phyloP scores from a whole-genome alignment of 2,329 filamentous ascomycete genomes.

The Bipolaris sorokiniana region DNA sequence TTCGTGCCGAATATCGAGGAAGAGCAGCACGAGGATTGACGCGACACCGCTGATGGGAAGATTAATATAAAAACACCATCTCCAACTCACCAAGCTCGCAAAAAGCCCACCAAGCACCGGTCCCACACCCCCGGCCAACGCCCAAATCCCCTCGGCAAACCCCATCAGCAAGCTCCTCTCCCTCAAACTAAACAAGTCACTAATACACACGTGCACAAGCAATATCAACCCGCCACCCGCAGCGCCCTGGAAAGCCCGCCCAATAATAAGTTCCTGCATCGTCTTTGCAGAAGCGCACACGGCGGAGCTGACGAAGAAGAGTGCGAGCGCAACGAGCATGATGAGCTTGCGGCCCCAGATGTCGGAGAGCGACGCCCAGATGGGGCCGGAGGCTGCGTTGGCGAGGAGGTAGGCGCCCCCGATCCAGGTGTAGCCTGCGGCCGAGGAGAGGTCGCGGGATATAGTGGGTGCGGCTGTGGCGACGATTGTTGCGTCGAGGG shows the following conservation, averaged over 20 bases:
- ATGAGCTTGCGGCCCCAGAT: constrained; percentile 65
- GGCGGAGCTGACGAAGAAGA: constrained; percentile 67
- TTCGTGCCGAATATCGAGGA: constrained; percentile 63
- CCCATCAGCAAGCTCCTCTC: constrained; percentile 59
- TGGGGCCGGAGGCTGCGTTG: constrained; percentile 68
- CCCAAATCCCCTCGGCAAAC: constrained; percentile 61
- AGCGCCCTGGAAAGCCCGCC: constrained; percentile 67
- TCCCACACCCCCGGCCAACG: constrained; percentile 59
- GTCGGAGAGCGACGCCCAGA: constrained; percentile 70
- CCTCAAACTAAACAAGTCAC: constrained; percentile 67
- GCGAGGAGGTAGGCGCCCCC: constrained; percentile 75
- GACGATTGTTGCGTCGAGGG: constrained; percentile 62
- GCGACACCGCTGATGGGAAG: constrained; percentile 58
- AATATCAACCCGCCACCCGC: constrained; percentile 68
- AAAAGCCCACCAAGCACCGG: constrained; percentile 62
- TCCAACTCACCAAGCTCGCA: constrained; percentile 54
- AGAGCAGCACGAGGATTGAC: constrained; percentile 58
- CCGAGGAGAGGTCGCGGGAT: constrained; percentile 66
- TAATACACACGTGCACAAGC: constrained; percentile 67
- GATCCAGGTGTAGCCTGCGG: constrained; percentile 78
- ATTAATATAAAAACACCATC: constrained; percentile 65
- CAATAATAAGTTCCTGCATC: constrained; percentile 66
- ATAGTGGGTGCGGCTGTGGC: constrained; percentile 72
- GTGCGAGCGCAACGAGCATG: constrained; percentile 56
- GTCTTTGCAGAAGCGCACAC: constrained; percentile 63